A percentile compares a stretch with the other conserved stretches of the same genome.
These are phyloP conservation scores for Cucurbita moschata DNA, from an alignment of 306 rosid species.

Conservation along the genomic window DNA sequence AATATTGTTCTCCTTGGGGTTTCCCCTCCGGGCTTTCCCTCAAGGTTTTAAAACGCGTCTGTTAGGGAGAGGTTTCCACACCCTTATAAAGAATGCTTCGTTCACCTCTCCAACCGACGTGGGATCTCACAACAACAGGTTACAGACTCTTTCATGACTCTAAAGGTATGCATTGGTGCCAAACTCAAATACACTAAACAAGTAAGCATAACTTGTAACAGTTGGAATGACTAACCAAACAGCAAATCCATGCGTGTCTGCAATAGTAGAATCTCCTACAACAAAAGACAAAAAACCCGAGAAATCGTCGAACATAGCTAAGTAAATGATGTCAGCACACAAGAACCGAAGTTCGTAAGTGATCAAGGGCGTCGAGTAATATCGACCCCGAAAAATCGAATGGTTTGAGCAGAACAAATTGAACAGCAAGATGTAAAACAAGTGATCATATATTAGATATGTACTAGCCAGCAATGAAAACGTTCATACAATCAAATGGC, in stretches of 20 bases:
- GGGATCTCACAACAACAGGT: background rate
- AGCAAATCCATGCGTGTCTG: background rate
- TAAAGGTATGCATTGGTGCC: background rate
- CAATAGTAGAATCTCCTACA: background rate
- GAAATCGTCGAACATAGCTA: background rate
- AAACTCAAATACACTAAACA: background rate
- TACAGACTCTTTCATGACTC: background rate
- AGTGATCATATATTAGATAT: background rate
- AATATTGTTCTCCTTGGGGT: no score
- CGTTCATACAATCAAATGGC: constrained; percentile 30
- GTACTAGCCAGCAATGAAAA: constrained; percentile 13
- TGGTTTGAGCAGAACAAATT: background rate
- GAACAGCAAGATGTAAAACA: background rate
- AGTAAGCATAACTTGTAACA: background rate
- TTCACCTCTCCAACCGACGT: no score
- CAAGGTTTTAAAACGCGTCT: no score
- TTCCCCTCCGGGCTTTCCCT: no score
- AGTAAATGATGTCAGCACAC: background rate
- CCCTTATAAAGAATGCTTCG: no score
- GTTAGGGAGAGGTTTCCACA: no score
- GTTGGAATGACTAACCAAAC: background rate
- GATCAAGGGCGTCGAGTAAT: no score
- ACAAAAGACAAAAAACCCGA: background rate
- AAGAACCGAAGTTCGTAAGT: background rate
- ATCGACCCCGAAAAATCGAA: background rate